Base-by-base conservation (phyloP, 2,329 filamentous ascomycete species). In the Moelleriella libera region DNA sequence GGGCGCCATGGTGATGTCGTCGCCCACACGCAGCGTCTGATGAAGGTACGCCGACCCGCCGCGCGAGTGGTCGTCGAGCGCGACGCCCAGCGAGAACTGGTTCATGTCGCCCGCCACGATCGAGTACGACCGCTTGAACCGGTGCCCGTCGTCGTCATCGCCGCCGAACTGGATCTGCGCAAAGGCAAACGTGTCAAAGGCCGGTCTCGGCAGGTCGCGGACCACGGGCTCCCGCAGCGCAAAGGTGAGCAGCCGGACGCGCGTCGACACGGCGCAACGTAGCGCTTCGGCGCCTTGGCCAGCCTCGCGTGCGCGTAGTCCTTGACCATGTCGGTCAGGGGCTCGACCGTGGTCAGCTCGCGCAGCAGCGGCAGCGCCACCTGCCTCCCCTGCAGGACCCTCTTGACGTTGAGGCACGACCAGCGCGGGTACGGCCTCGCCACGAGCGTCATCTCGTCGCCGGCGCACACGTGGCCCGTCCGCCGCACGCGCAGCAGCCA, bases 401-500 rank as follows among this genome's bases (percentile, higher is more conserved):
- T 67, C 66, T 30, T 63, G 68, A 32, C 75, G 70, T 6, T 74
- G 66, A 57, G 80, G 78, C 39, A 82, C 0, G 78, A 80, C 81
- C 80, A 84, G 41, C 66, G 54, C 0, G 78, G 77, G 62, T 75
- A 66, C 21, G 59, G 67, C 10, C 80, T 67, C 58, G 76, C 70
- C 0, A 80, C 62, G 0, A 84, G 63, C 5, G 59, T 61, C 51
- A 83, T 73, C 54, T 68, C 63, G 54, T 83, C 78, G 6, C 80
- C 80, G 0, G 69, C 68, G 14, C 66, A 59, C 41, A 84, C 70
- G 0, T 57, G 63, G 0, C 81, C 80, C 32, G 74, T 68, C 3
- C 65, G 63, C 12, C 83, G 56, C 1, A 84, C 74, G 2, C 79
- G 72, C 53, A 82, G 83, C 57, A 82, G 76, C 80, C 79, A 84